Conservation (phyloP, 768 basidiomycete genomes). For the Boletus tomentosulus region DNA sequence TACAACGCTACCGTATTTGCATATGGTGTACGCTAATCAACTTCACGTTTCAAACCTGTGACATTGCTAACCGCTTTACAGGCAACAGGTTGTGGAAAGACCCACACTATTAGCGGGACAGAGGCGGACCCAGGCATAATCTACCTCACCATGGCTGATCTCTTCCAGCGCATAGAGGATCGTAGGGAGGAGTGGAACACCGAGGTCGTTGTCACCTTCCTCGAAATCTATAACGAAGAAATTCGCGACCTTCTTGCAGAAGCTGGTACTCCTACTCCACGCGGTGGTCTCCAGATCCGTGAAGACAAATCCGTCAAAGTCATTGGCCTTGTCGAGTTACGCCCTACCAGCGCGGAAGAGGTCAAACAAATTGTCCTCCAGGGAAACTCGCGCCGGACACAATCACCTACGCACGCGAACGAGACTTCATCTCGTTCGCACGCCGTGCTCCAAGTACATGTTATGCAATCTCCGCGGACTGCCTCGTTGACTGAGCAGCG, state of each 20-base stretch:
- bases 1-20: constrained; percentile 98
- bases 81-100: constrained; percentile 99
- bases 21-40: constrained; percentile 73
- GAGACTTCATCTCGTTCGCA: constrained; percentile 96
- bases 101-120: constrained; percentile 96
- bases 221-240: constrained; percentile 99
- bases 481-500: constrained; percentile 78
- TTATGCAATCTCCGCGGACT: constrained; percentile 82
- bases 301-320: constrained; percentile 95
- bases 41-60: neutral
- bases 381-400: constrained; percentile 85
- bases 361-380: constrained; percentile 90
- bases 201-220: constrained; percentile 89
- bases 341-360: constrained; percentile 80
- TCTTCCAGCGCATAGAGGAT: constrained; percentile 91
- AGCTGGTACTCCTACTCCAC: constrained; percentile 51
- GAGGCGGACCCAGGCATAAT: constrained; percentile 88
- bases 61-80: constrained; percentile 32
- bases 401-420: constrained; percentile 94
- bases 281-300: constrained; percentile 87
- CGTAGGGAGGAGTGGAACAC: constrained; percentile 79
- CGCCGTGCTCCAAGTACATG: constrained; percentile 94
- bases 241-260: constrained; percentile 93
- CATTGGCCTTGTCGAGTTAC: constrained; percentile 75
- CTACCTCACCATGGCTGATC: constrained; percentile 94